phyloP scores from a whole-genome alignment of 2,329 filamentous ascomycete species.

The Mollisiaceae sp. region DNA sequence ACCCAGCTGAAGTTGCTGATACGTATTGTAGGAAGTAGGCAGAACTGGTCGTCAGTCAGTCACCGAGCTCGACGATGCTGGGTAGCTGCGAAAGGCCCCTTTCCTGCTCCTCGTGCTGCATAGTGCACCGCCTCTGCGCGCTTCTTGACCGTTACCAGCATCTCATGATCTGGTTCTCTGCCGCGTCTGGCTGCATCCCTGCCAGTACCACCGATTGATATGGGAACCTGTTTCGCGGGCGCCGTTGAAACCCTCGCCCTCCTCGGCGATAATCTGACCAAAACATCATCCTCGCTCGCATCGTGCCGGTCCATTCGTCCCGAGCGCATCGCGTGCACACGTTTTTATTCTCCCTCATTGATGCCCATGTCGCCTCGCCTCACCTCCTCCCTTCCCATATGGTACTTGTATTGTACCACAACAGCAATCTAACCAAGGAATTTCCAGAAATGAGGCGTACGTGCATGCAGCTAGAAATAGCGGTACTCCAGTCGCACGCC shows the following conservation, averaged over 20 bases:
- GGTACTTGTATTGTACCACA: not conserved
- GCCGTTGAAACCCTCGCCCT: not conserved
- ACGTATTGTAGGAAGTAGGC: not conserved
- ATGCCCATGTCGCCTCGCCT: not conserved
- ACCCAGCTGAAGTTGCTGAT: not conserved
- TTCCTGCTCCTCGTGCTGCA: not conserved
- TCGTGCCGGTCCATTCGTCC: conserved; percentile 6
- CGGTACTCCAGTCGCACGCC: not conserved
- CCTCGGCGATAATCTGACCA: not conserved
- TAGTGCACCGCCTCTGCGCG: not conserved
- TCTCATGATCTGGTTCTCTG: conserved; percentile 5
- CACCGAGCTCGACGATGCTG: not conserved
- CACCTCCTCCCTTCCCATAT: not conserved
- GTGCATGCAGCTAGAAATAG: not conserved
- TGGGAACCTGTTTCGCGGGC: not conserved
- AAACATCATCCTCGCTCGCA: conserved; percentile 1
- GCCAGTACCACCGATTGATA: not conserved
- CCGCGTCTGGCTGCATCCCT: not conserved
- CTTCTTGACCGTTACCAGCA: conserved; percentile 1
- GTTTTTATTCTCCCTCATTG: not conserved
- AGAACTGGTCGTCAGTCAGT: not conserved
- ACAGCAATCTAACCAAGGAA: conserved; percentile 5
- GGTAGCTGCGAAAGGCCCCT: not conserved
- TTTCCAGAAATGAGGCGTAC: conserved; percentile 4
- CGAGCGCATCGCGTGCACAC: conserved; percentile 4